Conservation (phyloP, 345 rosid species). For the Stellera chamaejasme region DNA sequence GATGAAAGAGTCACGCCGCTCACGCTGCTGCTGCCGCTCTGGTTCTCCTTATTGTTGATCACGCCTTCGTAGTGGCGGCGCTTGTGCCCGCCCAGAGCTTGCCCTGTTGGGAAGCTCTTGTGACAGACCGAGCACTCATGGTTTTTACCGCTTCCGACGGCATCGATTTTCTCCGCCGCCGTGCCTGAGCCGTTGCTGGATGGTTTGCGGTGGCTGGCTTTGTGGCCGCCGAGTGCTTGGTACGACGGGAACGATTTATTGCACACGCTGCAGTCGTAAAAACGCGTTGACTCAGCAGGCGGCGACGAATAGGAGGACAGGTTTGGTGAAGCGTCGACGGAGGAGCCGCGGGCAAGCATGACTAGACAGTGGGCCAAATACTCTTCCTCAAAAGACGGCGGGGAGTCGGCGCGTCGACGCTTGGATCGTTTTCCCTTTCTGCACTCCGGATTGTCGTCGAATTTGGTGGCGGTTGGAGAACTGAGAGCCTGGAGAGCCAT, state of each 20-base stretch:
- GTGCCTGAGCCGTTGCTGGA: slow-evolving; percentile 10
- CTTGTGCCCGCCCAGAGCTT: slow-evolving; percentile 97
- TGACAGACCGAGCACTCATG: slow-evolving; percentile 95
- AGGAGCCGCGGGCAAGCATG: slow-evolving; percentile 57
- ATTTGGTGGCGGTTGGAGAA: slow-evolving; percentile 23
- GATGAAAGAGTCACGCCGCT: slow-evolving; percentile 41
- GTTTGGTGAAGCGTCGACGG: neutral
- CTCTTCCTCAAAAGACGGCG: slow-evolving; percentile 46
- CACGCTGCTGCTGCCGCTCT: slow-evolving; percentile 20
- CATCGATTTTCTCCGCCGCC: slow-evolving; percentile 10
- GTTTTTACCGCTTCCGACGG: slow-evolving; percentile 32
- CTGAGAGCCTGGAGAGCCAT: slow-evolving; percentile 79
- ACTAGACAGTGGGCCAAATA: slow-evolving; percentile 72
- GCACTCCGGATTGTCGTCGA: slow-evolving; percentile 19
- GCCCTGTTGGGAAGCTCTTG: slow-evolving; percentile 83
- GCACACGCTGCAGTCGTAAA: slow-evolving; percentile 75
- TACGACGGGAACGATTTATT: slow-evolving; percentile 72
- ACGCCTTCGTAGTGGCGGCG: slow-evolving; percentile 93
- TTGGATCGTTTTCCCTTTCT: slow-evolving; percentile 65
- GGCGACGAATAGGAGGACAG: slow-evolving; percentile 2
- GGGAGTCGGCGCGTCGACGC: slow-evolving; percentile 35
- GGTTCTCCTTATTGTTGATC: slow-evolving; percentile 10
- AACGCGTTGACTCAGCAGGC: slow-evolving; percentile 24
- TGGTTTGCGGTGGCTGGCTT: slow-evolving; percentile 88
- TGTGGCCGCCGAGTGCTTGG: slow-evolving; percentile 96